Percentiles rank a stretch among this genome's conserved stretches.
Evolutionary conservation across 805 yeast species (phyloP).

Genomic region (Spathaspora hagerdaliae): DNA sequence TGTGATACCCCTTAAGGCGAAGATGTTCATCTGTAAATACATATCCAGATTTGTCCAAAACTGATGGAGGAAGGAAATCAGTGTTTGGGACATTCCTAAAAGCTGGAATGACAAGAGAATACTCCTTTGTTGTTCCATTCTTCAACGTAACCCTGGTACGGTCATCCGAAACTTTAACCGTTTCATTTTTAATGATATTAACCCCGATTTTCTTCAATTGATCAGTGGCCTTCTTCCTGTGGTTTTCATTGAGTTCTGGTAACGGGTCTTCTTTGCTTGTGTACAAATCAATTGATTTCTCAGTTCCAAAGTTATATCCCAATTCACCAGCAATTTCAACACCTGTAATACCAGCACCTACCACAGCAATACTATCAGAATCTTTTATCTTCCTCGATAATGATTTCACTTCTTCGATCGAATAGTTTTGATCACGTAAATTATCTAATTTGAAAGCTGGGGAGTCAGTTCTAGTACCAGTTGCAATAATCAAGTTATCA

Average conservation of each 20-base stretch:
- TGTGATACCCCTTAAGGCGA: slow-evolving; percentile 17
- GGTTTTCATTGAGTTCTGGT: slow-evolving; percentile 9
- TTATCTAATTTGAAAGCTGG: slow-evolving; percentile 24
- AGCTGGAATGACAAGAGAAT: slow-evolving; percentile 29
- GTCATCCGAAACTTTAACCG: slow-evolving; percentile 6
- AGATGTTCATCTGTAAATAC: slow-evolving; percentile 24
- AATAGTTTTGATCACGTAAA: slow-evolving; percentile 8
- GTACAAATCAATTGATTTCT: slow-evolving; percentile 20
- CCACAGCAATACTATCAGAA: slow-evolving; percentile 27
- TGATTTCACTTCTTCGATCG: slow-evolving; percentile 13
- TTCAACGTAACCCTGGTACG: slow-evolving; percentile 9
- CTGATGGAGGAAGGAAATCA: slow-evolving; percentile 20
- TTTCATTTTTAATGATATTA: slow-evolving; percentile 16
- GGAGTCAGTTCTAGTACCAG: slow-evolving; percentile 22
- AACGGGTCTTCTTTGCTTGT: slow-evolving; percentile 20
- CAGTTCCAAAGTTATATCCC: slow-evolving; percentile 10
- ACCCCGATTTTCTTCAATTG: slow-evolving; percentile 16
- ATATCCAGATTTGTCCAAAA: slow-evolving; percentile 24
- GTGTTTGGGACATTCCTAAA: slow-evolving; percentile 27
- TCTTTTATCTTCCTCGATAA: slow-evolving; percentile 12
- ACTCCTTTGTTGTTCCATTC: slow-evolving; percentile 14
- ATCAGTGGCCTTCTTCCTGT: slow-evolving; percentile 11
- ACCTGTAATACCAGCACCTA: slow-evolving; percentile 41
- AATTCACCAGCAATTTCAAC: slow-evolving; percentile 38
- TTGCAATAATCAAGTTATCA: slow-evolving; percentile 33